Evolutionary conservation across 1,284 basidiomycete genomes (phyloP).

Genomic region (Heterobasidion annosum): DNA sequence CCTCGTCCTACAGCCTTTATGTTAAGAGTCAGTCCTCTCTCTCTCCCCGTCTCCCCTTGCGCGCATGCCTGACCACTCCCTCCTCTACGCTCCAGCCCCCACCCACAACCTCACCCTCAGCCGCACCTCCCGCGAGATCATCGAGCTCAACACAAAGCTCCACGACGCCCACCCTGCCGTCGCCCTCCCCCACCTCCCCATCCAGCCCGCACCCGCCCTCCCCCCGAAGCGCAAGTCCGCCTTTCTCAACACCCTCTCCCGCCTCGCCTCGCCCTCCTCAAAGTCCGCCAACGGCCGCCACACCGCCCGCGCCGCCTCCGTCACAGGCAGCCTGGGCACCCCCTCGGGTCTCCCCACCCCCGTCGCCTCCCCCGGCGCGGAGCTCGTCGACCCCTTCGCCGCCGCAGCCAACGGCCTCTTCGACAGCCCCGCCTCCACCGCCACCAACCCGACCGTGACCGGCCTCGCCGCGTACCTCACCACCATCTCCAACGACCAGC

Average conservation of each 20-base stretch:
- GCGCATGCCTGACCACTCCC: slow-evolving; percentile 8
- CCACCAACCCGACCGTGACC: slow-evolving; percentile 43
- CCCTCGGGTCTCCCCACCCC: slow-evolving; percentile 32
- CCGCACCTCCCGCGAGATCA: slow-evolving; percentile 64
- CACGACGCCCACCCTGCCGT: slow-evolving; percentile 42
- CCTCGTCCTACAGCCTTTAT: slow-evolving; percentile 32
- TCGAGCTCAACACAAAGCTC: slow-evolving; percentile 72
- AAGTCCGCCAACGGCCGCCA: slow-evolving; percentile 28
- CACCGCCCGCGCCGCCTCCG: slow-evolving; percentile 19
- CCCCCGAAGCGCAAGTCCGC: slow-evolving; percentile 69
- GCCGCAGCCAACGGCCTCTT: slow-evolving; percentile 7
- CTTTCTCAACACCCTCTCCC: slow-evolving; percentile 74
- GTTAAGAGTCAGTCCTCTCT: slow-evolving; percentile 33
- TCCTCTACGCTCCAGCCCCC: slow-evolving; percentile 44
- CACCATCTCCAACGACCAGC: slow-evolving; percentile 57
- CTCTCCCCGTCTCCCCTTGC: slow-evolving; percentile 5
- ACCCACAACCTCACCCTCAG: slow-evolving; percentile 85
- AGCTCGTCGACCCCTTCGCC: slow-evolving; percentile 51
- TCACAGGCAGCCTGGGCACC: slow-evolving; percentile 20
- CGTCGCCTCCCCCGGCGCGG: slow-evolving; percentile 41
- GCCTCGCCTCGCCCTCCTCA: slow-evolving; percentile 60
- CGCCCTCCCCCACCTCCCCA: slow-evolving; percentile 52
- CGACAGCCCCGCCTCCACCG: slow-evolving; percentile 10
- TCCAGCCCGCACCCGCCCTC: slow-evolving; percentile 42
- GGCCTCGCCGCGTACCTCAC: slow-evolving; percentile 77